Base-by-base conservation (phyloP, 441 rosid species). In the Flueggea neowawraea region DNA sequence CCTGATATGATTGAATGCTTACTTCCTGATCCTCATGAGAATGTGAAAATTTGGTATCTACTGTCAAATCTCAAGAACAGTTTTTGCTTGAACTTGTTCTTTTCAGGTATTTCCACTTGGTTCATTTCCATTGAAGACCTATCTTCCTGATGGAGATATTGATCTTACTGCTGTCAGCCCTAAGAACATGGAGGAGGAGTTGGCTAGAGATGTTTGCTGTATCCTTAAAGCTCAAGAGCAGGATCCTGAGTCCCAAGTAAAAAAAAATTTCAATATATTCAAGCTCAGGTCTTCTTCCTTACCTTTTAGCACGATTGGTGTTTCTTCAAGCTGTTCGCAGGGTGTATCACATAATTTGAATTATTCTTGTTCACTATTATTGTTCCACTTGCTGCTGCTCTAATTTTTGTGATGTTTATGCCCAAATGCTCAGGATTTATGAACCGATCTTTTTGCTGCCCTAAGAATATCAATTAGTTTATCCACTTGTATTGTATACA, bases 111-210 rank as follows among this genome's bases (percentile, higher is more conserved):
- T 85, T 73, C 78, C 95, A 54, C 88, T 86, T 83, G 99, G 99
- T 53, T 95, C 98, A 0, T 93, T 91, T 57, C 97, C 98, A 31
- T 60, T 95, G 60, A 91, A 88, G 81, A 84, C 98, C 6, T 95
- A 89, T 79, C 95, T 95, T 57, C 98, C 97, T 50, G 98, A 95
- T 65, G 99, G 99, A 66, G 99, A 91, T 73, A 88, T 95, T 56
- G 99, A 95, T 80, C 76, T 95, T 74, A 95, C 96, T 32, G 80
- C 75, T 31, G 75, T 91, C 53, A 69, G 85, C 69, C 78, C 75
- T 68, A 88, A 64, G 48, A 75, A 79, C 57, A 67, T 62, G 75
- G 99, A 85, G 77, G 96, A 88, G 54, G 76, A 79, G 56, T 71
- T 88, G 69, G 92, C 84, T 11, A 73, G 52, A 58, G 67, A 73